Percentiles rank a stretch among this genome's conserved stretches.
Evolutionary conservation across 345 rosid genomes (phyloP).

Genomic region (Arabidopsis suecica): DNA sequence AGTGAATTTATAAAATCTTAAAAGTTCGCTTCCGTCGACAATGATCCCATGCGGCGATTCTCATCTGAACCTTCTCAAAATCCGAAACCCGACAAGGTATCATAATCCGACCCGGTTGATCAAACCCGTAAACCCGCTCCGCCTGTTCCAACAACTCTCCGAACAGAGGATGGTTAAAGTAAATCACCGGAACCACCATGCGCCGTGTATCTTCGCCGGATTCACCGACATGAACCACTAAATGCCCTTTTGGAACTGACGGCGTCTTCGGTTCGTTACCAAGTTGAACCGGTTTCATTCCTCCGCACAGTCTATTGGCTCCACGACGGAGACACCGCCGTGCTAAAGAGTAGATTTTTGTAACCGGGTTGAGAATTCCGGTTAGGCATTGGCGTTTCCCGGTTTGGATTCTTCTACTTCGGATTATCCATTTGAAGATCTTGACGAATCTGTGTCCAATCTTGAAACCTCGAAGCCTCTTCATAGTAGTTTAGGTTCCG

Average conservation of each 20-base stretch:
- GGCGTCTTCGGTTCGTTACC: slow-evolving; percentile 43
- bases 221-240: slow-evolving; percentile 74
- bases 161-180: slow-evolving; percentile 87
- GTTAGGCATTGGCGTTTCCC: slow-evolving; percentile 31
- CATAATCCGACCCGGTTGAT: slow-evolving; percentile 75
- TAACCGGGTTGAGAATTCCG: slow-evolving; percentile 42
- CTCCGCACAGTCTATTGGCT: slow-evolving; percentile 43
- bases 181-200: slow-evolving; percentile 73
- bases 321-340: slow-evolving; percentile 51
- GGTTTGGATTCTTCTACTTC: slow-evolving; percentile 44
- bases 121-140: slow-evolving; percentile 75
- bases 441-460: slow-evolving; percentile 57
- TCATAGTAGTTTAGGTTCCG: slow-evolving; percentile 44
- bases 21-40: slow-evolving; percentile 38
- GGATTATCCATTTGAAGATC: slow-evolving; percentile 59
- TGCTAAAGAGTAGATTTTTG: slow-evolving; percentile 49
- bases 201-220: slow-evolving; percentile 54
- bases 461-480: slow-evolving; percentile 57
- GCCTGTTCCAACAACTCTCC: slow-evolving; percentile 73
- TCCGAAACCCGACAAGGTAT: slow-evolving; percentile 80
- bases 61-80: slow-evolving; percentile 78
- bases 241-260: slow-evolving; percentile 72
- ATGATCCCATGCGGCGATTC: slow-evolving; percentile 68
- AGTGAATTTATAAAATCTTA: slow-evolving; percentile 29
- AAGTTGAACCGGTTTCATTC: slow-evolving; percentile 46